A percentile compares a stretch with the other conserved stretches of the same genome.
phyloP scores from a whole-genome alignment of 106 monocot species.

The Hemerocallis citrina region DNA sequence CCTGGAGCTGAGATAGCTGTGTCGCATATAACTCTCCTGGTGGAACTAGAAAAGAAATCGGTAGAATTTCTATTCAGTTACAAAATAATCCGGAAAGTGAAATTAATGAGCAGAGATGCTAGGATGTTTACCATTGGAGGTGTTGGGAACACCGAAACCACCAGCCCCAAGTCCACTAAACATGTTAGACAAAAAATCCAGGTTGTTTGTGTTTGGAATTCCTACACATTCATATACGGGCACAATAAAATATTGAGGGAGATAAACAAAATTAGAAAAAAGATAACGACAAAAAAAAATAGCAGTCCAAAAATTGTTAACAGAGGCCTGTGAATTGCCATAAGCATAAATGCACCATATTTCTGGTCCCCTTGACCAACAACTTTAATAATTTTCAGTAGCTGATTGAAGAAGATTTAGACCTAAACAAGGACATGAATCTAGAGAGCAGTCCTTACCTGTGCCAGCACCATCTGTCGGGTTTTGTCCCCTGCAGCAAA shows the following conservation, averaged over 20 bases:
- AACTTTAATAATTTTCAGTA: neutral
- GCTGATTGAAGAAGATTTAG: neutral
- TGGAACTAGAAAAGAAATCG: conserved; percentile 44
- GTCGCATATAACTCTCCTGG: conserved; percentile 86
- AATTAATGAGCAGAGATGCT: neutral
- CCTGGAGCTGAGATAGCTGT: conserved; percentile 87
- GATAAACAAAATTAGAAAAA: neutral
- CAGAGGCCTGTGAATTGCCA: too few species aligned
- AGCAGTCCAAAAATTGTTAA: too few species aligned
- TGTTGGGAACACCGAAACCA: conserved; percentile 24
- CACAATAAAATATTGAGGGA: neutral
- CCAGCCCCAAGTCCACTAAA: conserved; percentile 63
- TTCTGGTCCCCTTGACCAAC: too few species aligned
- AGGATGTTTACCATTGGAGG: conserved; percentile 29
- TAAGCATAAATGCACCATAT: too few species aligned
- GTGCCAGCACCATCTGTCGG: conserved; percentile 42
- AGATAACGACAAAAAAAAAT: too few species aligned
- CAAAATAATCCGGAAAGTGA: neutral
- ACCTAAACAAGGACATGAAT: neutral
- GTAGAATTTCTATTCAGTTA: neutral
- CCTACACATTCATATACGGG: conserved; percentile 18
- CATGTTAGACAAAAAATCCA: conserved; percentile 70
- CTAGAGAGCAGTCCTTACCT: conserved; percentile 29
- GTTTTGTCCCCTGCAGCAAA: conserved; percentile 53
- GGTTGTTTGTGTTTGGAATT: conserved; percentile 18